phyloP scores from a whole-genome alignment of 129 eudicot genomes.

The Solidago caesia region DNA sequence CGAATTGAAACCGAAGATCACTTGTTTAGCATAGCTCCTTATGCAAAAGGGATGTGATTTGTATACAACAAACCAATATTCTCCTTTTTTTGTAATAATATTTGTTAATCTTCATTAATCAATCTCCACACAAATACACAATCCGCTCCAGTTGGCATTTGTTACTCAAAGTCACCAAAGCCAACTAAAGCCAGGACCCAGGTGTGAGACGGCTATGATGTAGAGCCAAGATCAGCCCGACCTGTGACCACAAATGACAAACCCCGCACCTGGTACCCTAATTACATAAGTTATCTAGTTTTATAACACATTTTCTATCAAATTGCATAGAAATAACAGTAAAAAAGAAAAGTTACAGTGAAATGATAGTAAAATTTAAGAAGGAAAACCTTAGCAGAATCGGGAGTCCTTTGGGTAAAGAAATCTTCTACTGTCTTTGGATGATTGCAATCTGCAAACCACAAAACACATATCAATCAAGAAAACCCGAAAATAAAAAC shows the following conservation, averaged over 20 bases:
- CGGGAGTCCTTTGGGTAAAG: slow-evolving; percentile 36
- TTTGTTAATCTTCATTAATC: too few relatives aligned
- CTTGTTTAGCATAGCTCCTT: too few relatives aligned
- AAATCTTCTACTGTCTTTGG: slow-evolving; percentile 89
- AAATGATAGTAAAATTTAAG: slow-evolving; percentile 18
- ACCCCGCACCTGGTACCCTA: too few relatives aligned
- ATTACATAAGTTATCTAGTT: not conserved
- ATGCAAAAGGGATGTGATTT: not conserved
- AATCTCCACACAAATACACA: too few relatives aligned
- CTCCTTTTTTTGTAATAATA: too few relatives aligned
- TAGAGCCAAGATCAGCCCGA: too few relatives aligned
- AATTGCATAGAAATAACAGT: not conserved
- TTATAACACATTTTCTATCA: slow-evolving; percentile 11
- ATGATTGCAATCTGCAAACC: slow-evolving; percentile 71
- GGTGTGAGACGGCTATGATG: too few relatives aligned
- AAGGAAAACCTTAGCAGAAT: slow-evolving; percentile 53
- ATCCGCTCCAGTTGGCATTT: too few relatives aligned
- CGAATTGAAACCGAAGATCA: too few relatives aligned
- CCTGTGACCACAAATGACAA: too few relatives aligned
- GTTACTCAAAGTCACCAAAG: too few relatives aligned
- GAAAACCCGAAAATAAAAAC: not conserved
- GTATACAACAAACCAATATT: not conserved
- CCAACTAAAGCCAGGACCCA: too few relatives aligned
- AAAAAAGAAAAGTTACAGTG: not conserved
- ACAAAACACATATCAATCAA: not conserved